These are phyloP conservation scores for Acacia melanoxylon DNA, from an alignment of 306 rosid species.

Conservation along the genomic window DNA sequence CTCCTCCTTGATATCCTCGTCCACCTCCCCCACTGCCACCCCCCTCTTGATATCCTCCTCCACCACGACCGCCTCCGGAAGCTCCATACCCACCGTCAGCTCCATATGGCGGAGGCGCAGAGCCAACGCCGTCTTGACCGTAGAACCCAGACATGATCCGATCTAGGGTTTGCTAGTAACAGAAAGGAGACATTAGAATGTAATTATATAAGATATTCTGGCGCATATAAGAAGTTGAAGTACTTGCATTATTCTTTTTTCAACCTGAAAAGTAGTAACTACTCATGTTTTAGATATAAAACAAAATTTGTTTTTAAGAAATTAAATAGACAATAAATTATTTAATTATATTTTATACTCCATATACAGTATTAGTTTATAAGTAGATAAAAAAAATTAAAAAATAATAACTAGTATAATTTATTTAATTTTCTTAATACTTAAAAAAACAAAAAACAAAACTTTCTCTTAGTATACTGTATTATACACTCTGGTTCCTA, in stretches of 20 bases:
- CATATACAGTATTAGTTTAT: no score
- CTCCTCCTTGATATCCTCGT: constrained; percentile 31
- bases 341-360: no score
- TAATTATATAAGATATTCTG: not conserved
- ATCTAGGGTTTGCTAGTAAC: constrained; percentile 47
- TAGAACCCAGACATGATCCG: constrained; percentile 84
- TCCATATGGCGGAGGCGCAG: constrained; percentile 76
- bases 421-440: no score
- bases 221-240: not conserved
- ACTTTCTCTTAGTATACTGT: no score
- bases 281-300: no score
- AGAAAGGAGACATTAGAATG: constrained; percentile 16
- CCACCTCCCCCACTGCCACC: constrained; percentile 34
- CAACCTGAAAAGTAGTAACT: no score
- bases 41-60: constrained; percentile 45
- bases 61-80: constrained; percentile 28
- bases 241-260: not conserved
- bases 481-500: no score
- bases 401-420: no score
- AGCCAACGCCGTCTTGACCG: constrained; percentile 81
- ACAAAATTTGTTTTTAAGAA: no score
- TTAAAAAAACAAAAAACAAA: no score
- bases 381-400: no score
- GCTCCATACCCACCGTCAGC: constrained; percentile 52
- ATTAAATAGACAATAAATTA: no score